Evolutionary conservation across 2,329 filamentous ascomycete genomes (phyloP), one percentile per base, ranked within the genome.

Genomic region (Elsinoe fawcettii): DNA sequence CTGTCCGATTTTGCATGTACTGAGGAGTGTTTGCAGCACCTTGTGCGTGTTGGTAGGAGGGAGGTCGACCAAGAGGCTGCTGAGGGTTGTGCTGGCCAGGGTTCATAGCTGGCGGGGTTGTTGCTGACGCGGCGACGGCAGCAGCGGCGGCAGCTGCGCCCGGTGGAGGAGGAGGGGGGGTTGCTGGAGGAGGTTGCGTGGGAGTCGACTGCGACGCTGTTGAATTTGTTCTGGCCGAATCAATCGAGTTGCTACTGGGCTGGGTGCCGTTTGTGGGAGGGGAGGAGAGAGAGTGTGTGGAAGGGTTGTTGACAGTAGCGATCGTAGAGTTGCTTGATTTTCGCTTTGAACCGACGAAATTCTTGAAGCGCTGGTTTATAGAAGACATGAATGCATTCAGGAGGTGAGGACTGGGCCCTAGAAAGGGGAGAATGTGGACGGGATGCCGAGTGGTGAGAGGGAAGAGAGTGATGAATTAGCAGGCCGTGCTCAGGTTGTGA

Each of bases 311-410:
- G 47, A 37, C 58, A 16, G 59, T 22, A 34, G 43, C 41, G 23
- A 47, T 34, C 23, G 58, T 44, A 32, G 57, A 76, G 70, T 77
- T 78, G 65, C 78, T 78, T 60, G 85, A 86, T 78, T 84, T 87
- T 74, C 87, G 85, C 81, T 87, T 88, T 76, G 85, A 86, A 79
- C 88, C 87, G 75, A 87, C 85, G 77, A 90, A 80, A 79, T 82
- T 81, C 79, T 88, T 87, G 73, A 89, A 83, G 75, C 86, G 84
- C 72, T 83, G 82, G 79, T 88, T 88, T 82, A 87, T 81, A 80
- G 84, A 88, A 51, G 54, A 54, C 56, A 61, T 59, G 47, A 59
- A 58, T 60, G 57, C 60, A 60, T 61, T 47, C 57, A 59, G 56
- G 51, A 55, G 37, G 32, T 46, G 41, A 27, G 16, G 12, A 58